Conservation (phyloP, 1,139 yeast species). For the Debaryomycetaceae sp. region DNA sequence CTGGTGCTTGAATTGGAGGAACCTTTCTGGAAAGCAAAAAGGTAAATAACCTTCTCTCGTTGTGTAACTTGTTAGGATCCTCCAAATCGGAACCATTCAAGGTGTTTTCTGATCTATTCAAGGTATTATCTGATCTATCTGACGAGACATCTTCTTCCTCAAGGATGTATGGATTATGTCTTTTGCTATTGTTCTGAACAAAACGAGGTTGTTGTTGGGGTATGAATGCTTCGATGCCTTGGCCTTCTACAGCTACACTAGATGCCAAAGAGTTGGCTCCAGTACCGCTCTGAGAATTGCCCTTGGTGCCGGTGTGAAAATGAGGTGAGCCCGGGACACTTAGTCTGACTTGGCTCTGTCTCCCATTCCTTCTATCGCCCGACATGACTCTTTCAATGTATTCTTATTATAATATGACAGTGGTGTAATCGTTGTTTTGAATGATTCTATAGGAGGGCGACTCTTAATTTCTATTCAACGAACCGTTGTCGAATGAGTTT, state of each 20-base stretch:
- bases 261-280: not conserved
- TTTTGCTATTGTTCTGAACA: not conserved
- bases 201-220: not conserved
- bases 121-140: not conserved
- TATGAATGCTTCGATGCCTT: not conserved
- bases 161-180: not conserved
- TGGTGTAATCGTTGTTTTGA: not conserved
- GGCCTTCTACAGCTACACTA: not conserved
- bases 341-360: not conserved
- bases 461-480: not conserved
- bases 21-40: slow-evolving; percentile 32
- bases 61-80: slow-evolving; percentile 13
- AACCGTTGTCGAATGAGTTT: not conserved
- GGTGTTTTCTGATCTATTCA: not conserved
- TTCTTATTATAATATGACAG: no score
- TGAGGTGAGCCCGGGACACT: not conserved
- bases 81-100: slow-evolving; percentile 8
- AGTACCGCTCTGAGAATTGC: not conserved
- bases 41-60: slow-evolving; percentile 30
- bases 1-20: slow-evolving; percentile 33
- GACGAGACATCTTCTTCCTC: not conserved
- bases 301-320: not conserved
- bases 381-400: not conserved
- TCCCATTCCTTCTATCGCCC: not conserved
- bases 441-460: not conserved